phyloP scores from a whole-genome alignment of 2,329 filamentous ascomycete genomes.

The Stagonosporopsis cucurbitacearum region DNA sequence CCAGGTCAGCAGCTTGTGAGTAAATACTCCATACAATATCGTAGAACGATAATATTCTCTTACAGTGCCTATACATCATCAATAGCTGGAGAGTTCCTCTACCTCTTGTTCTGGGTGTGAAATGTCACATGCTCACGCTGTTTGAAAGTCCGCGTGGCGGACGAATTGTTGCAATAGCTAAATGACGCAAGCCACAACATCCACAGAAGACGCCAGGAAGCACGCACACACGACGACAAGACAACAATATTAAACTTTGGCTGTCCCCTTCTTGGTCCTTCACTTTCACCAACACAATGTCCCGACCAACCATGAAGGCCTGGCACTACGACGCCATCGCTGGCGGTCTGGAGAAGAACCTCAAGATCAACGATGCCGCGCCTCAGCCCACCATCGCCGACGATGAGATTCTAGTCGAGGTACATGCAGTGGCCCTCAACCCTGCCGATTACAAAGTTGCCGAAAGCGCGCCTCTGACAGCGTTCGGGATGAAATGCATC shows the following conservation, averaged over 20 bases:
- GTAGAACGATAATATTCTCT: no score
- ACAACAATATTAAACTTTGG: background rate
- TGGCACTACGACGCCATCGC: constrained; percentile 61
- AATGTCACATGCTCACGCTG: no score
- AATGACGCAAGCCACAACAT: constrained; percentile 17
- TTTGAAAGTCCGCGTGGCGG: no score
- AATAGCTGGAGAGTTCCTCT: no score
- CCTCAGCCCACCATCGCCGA: constrained; percentile 50
- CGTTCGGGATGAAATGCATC: constrained; percentile 48
- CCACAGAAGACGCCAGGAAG: background rate
- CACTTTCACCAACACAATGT: constrained; percentile 16
- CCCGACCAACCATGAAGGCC: constrained; percentile 58
- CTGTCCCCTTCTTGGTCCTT: background rate
- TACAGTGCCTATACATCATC: no score
- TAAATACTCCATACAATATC: no score
- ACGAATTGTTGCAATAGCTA: background rate
- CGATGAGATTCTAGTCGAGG: constrained; percentile 61
- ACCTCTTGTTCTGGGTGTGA: no score
- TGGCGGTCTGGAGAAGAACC: constrained; percentile 60
- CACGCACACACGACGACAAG: background rate
- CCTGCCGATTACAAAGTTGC: constrained; percentile 70
- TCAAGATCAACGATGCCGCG: constrained; percentile 55
- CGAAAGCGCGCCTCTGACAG: constrained; percentile 51
- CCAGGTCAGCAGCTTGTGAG: no score
- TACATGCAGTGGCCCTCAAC: constrained; percentile 63